Evolutionary conservation across 2,329 filamentous ascomycete species (phyloP), one percentile per base, ranked within the genome.

Genomic region (Trichoderma harzianum): DNA sequence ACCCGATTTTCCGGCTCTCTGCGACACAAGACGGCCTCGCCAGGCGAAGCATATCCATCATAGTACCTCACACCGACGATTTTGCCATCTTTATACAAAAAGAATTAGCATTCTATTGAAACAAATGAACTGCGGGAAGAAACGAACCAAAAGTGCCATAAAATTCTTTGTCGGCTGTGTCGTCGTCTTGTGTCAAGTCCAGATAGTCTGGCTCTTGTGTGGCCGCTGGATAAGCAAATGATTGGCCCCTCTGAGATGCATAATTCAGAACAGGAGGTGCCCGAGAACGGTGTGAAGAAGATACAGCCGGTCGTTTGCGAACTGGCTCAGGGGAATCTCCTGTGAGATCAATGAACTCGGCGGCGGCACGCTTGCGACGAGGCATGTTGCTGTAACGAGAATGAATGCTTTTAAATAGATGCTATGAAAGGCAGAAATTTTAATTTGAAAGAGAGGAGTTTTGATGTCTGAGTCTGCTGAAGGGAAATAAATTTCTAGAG

Each of bases 1-100:
- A 84, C 84, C 74, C 82, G 84, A 76, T 95, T 95, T 1, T 80
- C 77, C 2, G 92, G 90, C 77, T 95, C 91, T 77, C 93, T 84
- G 43, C 83, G 84, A 69, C 91, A 82, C 61, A 90, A 79, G 3
- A 93, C 89, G 68, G 87, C 84, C 78, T 93, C 91, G 28, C 90
- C 90, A 2, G 84, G 75, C 8, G 86, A 90, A 16, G 90, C 91
- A 74, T 86, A 83, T 1, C 91, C 91, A 69, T 80, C 80, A 78
- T 93, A 93, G 78, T 88, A 92, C 58, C 82, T 86, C 76, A 77
- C 87, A 7, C 86, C 86, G 3, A 87, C 86, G 72, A 87, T 83
- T 75, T 87, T 87, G 51, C 79, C 81, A 63, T 83, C 84, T 85
- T 60, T 58, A 30, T 24, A 28, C n/a, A 7, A 18, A n/a, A 28